Conservation (phyloP, 345 rosid species). For the Citrus cavaleriei region DNA sequence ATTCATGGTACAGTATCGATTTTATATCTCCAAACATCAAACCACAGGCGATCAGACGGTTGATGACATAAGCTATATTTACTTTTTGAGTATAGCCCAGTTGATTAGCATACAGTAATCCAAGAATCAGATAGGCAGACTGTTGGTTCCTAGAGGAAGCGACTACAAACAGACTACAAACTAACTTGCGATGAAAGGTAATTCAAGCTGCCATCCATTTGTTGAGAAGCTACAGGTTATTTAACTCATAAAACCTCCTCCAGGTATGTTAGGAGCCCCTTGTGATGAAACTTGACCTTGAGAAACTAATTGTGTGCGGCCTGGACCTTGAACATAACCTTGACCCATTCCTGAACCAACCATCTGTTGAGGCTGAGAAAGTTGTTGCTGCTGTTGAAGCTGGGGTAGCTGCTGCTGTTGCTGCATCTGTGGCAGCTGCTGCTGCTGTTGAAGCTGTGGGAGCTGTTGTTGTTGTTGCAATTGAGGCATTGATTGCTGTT, state of each 20-base stretch:
- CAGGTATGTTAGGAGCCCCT: conserved; percentile 64
- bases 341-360: conserved; percentile 74
- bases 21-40: background rate
- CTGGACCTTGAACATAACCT: conserved; percentile 70
- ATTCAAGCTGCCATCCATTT: background rate
- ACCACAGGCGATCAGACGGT: background rate
- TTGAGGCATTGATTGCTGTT: conserved; percentile 8
- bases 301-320: conserved; percentile 52
- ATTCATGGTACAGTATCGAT: background rate
- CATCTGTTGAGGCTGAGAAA: conserved; percentile 52
- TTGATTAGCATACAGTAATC: background rate
- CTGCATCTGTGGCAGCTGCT: conserved; percentile 29
- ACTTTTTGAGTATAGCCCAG: background rate
- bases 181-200: background rate
- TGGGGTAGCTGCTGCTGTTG: conserved; percentile 19
- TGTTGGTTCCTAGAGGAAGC: background rate
- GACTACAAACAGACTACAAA: background rate
- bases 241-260: conserved; percentile 60
- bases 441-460: conserved; percentile 30
- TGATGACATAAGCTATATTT: background rate
- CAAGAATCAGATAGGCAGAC: background rate
- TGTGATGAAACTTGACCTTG: conserved; percentile 74
- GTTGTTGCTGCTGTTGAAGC: conserved; percentile 12
- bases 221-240: background rate
- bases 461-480: conserved; percentile 27